A percentile compares a stretch with the other conserved stretches of the same genome.
These are phyloP conservation scores for Termitomyces sp. DNA, from an alignment of 768 basidiomycete species.

Conservation along the genomic window DNA sequence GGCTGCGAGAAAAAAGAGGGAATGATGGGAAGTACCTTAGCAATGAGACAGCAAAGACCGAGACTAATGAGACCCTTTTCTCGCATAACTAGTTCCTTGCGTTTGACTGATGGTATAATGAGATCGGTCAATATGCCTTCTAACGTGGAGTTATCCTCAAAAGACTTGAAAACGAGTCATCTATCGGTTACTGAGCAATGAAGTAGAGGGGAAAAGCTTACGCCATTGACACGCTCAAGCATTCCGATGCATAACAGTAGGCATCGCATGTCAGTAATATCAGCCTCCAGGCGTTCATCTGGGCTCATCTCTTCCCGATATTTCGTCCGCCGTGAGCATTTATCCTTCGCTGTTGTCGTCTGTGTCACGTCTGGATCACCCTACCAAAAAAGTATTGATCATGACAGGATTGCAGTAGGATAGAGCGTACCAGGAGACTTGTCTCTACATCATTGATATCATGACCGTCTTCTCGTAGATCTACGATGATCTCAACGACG, in stretches of 20 bases:
- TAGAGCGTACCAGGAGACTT: conserved; percentile 10
- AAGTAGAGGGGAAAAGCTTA: conserved; percentile 33
- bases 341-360: conserved; percentile 22
- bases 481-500: conserved; percentile 83
- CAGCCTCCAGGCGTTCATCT: conserved; percentile 60
- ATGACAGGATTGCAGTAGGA: neutral
- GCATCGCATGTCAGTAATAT: conserved; percentile 76
- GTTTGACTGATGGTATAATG: conserved; percentile 84
- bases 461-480: conserved; percentile 46
- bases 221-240: conserved; percentile 87
- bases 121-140: conserved; percentile 80
- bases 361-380: conserved; percentile 23
- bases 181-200: conserved; percentile 26
- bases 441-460: conserved; percentile 25
- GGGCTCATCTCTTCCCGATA: conserved; percentile 58
- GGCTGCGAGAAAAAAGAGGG: neutral
- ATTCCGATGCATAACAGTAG: conserved; percentile 79
- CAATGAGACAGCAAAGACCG: conserved; percentile 83
- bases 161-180: conserved; percentile 32
- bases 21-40: conserved; percentile 38
- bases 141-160: conserved; percentile 75
- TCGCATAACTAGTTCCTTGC: conserved; percentile 77
- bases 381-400: conserved; percentile 1
- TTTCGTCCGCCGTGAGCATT: conserved; percentile 23
- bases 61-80: conserved; percentile 78